Conservation (phyloP, 148 eudicot genomes). For the Oxyria digyna region DNA sequence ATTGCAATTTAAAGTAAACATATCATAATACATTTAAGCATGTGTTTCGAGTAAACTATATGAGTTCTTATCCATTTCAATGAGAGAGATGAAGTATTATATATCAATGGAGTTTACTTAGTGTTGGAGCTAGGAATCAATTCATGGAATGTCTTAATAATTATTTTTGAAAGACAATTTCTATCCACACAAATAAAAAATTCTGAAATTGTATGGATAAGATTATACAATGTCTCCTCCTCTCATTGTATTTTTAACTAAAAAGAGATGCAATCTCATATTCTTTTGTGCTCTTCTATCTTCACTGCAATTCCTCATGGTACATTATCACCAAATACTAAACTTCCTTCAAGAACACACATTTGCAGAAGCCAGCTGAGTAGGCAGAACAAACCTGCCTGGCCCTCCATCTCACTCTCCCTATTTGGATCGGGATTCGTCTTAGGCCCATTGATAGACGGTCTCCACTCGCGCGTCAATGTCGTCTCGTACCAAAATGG, state of each 20-base stretch:
- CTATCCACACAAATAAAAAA: no score
- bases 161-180: no score
- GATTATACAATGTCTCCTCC: neutral
- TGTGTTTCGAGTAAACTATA: no score
- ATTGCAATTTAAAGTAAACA: no score
- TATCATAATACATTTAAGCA: no score
- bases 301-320: conserved; percentile 2
- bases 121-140: no score
- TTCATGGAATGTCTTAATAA: no score
- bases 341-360: neutral
- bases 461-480: conserved; percentile 66
- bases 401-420: conserved; percentile 33
- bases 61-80: no score
- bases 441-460: conserved; percentile 63
- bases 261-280: conserved; percentile 3
- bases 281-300: neutral
- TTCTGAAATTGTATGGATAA: neutral
- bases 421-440: conserved; percentile 62
- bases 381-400: conserved; percentile 15
- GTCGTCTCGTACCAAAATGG: conserved; percentile 60
- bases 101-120: no score
- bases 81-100: no score
- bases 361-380: conserved; percentile 21
- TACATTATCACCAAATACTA: neutral
- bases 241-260: neutral